phyloP scores from a whole-genome alignment of 2,329 filamentous ascomycete genomes.

The Apiospora saccharicola region DNA sequence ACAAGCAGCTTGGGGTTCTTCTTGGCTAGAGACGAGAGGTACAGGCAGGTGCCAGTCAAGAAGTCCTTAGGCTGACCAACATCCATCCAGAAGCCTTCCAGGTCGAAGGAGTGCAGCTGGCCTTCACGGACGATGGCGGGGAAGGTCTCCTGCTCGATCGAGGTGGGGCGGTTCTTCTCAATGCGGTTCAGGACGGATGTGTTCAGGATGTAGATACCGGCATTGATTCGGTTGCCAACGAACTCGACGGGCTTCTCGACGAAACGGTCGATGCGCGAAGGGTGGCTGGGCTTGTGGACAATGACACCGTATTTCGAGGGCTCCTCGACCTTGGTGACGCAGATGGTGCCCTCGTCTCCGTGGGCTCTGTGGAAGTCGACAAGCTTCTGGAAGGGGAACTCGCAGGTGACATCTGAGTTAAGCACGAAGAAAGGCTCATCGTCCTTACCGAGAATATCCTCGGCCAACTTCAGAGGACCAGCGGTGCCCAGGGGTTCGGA shows the following conservation, averaged over 20 bases:
- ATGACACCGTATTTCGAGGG: conserved; percentile 99
- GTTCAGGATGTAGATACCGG: conserved; percentile 98
- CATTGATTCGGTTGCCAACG: conserved; percentile 98
- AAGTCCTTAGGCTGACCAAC: conserved; percentile 99
- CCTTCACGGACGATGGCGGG: conserved; percentile 90
- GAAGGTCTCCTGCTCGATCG: conserved; percentile 99
- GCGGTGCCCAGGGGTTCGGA: conserved; percentile 94
- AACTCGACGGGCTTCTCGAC: conserved; percentile 99
- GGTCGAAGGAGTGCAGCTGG: conserved; percentile 92
- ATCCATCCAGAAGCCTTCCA: conserved; percentile 99
- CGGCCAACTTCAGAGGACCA: conserved; percentile 93
- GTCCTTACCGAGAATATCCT: conserved; percentile 91
- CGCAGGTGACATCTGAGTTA: conserved; percentile 98
- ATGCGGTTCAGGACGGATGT: conserved; percentile 89
- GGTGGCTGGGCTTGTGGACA: conserved; percentile 92
- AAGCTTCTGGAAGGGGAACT: conserved; percentile 92
- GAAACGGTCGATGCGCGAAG: conserved; percentile 94
- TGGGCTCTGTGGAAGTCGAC: conserved; percentile 92
- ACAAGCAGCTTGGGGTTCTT: conserved; percentile 86
- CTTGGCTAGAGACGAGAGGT: conserved; percentile 92
- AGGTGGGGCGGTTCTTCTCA: conserved; percentile 88
- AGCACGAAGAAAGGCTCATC: conserved; percentile 96
- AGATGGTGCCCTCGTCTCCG: conserved; percentile 95
- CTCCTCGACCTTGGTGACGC: conserved; percentile 98
- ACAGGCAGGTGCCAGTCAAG: conserved; percentile 93